These are phyloP conservation scores for Serendipita vermifera DNA, from an alignment of 768 basidiomycete species.

Conservation along the genomic window DNA sequence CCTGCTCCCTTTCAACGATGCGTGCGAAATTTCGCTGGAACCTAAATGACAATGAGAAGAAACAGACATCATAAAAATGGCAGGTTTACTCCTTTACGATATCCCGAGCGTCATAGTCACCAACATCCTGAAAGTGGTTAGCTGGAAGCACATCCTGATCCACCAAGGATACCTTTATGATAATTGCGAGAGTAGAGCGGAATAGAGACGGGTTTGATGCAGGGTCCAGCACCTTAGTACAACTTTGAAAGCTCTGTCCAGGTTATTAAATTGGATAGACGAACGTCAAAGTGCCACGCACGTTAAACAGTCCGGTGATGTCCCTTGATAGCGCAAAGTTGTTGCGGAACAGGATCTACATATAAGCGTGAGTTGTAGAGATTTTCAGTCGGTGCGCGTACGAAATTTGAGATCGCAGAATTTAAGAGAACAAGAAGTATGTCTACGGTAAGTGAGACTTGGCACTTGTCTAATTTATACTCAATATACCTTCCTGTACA, in stretches of 20 bases:
- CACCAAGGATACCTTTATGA: conserved; percentile 39
- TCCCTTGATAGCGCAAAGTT: conserved; percentile 51
- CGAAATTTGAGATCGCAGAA: conserved; percentile 51
- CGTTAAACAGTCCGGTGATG: conserved; percentile 42
- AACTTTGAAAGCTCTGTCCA: conserved; percentile 16
- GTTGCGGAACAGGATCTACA: conserved; percentile 49
- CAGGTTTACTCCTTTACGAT: conserved; percentile 41
- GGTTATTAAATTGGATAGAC: not conserved
- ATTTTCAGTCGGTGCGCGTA: conserved; percentile 17
- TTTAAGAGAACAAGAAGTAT: conserved; percentile 52
- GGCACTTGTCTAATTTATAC: not conserved
- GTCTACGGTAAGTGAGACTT: conserved; percentile 21
- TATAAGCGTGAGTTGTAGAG: not conserved
- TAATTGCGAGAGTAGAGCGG: conserved; percentile 44
- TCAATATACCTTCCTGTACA: conserved; percentile 33
- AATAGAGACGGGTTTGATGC: conserved; percentile 45
- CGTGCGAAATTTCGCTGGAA: conserved; percentile 45
- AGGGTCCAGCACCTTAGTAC: conserved; percentile 38
- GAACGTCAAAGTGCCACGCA: conserved; percentile 31
- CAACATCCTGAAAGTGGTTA: conserved; percentile 39
- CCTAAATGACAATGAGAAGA: conserved; percentile 20
- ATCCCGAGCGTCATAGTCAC: conserved; percentile 46
- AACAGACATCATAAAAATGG: not conserved
- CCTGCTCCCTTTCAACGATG: conserved; percentile 51
- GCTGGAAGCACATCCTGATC: not conserved